Evolutionary conservation across 2,329 filamentous ascomycete species (phyloP), one percentile per base, ranked within the genome.

Genomic region (Hymenoscyphus occultus): DNA sequence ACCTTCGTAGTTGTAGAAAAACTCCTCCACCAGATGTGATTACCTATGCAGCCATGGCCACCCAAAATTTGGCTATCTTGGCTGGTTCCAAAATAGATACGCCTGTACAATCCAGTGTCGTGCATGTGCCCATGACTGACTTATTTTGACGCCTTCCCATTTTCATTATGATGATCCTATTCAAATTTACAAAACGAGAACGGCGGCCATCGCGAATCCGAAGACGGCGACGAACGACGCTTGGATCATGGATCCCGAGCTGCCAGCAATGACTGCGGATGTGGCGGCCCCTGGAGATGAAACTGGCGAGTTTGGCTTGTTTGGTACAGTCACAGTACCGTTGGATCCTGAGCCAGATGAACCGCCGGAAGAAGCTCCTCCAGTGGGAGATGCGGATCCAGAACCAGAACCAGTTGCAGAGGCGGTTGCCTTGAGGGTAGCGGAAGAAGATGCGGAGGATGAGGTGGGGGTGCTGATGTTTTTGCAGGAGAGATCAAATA

Each of bases 401-500:
- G 57, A 40, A 19, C 58, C 48, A 31, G 45, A 22, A 12, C n/a
- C 56, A 54, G 40, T n/a, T 2, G 16, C 10, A 7, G 60, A 39
- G 5, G 14, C 48, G 40, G 45, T n/a, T 35, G 45, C 7, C 28
- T 32, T 39, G 7, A 40, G 45, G 10, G 59, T 61, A 14, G 60
- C 62, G 5, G 60, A 59, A 39, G 54, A 64, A 56, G 64, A 64
- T 19, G 66, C 22, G 28, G 58, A 31, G 16, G 61, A 28, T 14
- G 56, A 64, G 19, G 66, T 71, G 10, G 73, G 65, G 42, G 56
- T 56, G 22, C 13, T 56, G 72, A 65, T 74, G 64, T 78, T 74
- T 63, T 77, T 75, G 80, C 87, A 91, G 56, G 83, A 84, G 62
- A 90, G 83, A 73, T 90, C 84, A 74, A 83, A 90, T 40, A 89